Percentiles rank a stretch among this genome's conserved stretches.
Conservation (phyloP, 306 rosid genomes). For the Notholithocarpus densiflorus region DNA sequence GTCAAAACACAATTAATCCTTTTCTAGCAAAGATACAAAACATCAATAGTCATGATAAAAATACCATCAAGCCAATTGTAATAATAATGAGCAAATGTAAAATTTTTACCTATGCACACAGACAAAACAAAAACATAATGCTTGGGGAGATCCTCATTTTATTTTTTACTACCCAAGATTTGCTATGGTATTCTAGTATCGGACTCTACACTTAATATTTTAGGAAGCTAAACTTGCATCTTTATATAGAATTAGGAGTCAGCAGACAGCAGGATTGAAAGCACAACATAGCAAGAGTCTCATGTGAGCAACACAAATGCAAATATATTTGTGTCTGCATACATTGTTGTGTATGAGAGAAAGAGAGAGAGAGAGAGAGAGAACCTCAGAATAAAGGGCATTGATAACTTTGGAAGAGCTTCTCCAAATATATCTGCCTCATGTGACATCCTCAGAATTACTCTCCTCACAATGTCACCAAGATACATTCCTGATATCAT, state of each 20-base stretch:
- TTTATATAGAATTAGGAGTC: background rate
- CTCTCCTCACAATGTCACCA: conserved; percentile 91
- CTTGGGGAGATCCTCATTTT: background rate
- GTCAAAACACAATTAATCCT: background rate
- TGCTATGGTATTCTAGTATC: background rate
- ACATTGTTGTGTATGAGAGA: background rate
- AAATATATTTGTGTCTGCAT: background rate
- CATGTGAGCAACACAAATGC: background rate
- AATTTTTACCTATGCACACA: background rate
- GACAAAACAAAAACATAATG: background rate
- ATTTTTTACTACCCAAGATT: background rate
- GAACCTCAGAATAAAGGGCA: conserved; percentile 70
- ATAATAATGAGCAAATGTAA: background rate
- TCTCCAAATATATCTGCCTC: conserved; percentile 73
- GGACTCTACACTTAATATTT: background rate
- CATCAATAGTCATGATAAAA: background rate
- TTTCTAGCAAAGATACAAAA: background rate
- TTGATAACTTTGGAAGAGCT: conserved; percentile 52
- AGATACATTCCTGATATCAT: conserved; percentile 97
- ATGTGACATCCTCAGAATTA: conserved; percentile 66
- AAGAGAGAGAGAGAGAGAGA: background rate
- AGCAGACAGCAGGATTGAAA: background rate
- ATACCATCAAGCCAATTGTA: background rate
- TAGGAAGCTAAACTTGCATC: background rate
- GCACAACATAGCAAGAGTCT: background rate